phyloP scores from a whole-genome alignment of 805 yeast species.

The Cyberlindnera sargentensis region DNA sequence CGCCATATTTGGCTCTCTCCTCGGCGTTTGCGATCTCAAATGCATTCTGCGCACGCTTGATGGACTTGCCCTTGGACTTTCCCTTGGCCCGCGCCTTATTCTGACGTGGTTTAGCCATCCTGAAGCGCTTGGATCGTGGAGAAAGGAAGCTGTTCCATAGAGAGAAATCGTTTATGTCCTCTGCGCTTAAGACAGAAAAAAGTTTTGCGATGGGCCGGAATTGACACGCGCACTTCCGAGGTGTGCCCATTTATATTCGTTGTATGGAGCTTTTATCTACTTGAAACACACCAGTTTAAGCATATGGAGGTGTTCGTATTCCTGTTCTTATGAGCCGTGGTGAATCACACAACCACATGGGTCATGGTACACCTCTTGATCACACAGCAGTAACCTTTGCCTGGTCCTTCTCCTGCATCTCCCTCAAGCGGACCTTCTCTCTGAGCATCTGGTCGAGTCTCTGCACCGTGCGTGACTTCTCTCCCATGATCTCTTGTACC shows the following conservation, averaged over 20 bases:
- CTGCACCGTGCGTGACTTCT: constrained; percentile 59
- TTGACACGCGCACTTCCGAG: no score
- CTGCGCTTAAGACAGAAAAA: neutral
- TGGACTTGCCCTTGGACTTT: constrained; percentile 21
- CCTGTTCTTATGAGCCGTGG: no score
- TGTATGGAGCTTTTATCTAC: no score
- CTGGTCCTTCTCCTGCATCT: constrained; percentile 8
- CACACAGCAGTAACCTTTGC: neutral
- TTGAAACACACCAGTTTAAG: no score
- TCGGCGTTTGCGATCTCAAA: constrained; percentile 36
- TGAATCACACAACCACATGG: no score
- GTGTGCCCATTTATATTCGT: no score
- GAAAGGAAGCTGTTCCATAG: no score
- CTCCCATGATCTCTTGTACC: constrained; percentile 66
- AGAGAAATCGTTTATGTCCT: neutral
- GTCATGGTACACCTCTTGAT: neutral
- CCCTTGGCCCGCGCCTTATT: neutral
- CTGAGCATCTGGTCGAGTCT: constrained; percentile 54
- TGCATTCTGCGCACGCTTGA: constrained; percentile 40
- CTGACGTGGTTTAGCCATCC: constrained; percentile 5
- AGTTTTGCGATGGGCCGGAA: constrained; percentile 5
- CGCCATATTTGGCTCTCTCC: constrained; percentile 11
- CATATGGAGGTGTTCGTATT: no score
- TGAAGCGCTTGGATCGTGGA: neutral
- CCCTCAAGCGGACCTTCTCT: constrained; percentile 35